Base-by-base conservation (phyloP, 2,329 filamentous ascomycete species). In the Penicillium freii region DNA sequence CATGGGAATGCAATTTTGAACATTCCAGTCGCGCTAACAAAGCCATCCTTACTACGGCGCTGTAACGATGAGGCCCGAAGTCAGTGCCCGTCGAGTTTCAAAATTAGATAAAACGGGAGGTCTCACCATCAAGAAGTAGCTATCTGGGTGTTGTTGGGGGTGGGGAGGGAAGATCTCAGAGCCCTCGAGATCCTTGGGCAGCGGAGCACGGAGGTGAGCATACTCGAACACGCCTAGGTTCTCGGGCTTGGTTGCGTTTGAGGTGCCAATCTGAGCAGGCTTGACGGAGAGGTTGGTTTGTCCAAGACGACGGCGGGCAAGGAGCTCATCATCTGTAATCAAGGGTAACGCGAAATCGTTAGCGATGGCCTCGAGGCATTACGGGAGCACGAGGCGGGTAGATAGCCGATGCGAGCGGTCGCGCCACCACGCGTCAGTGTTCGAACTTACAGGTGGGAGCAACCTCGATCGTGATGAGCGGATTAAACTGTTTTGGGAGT, bases 111-210 rank as follows among this genome's bases (percentile, higher is more conserved):
- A 33, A 17, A 31, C 31, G 19, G 39, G n/a, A 7, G 19, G 39
- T 66, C 81, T 75, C 80, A 87, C 85, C 85, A 99, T 99, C 67
- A 99, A 80, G 75, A 97, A 99, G 78, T 99, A 99, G 66, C 91
- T 94, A 73, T 91, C 91, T 5, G 94, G 93, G 59, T 80, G 83
- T 62, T 80, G 75, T 60, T 80, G 74, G 54, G 82, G 78, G 10
- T 87, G 87, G 58, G 87, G 88, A 69, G 90, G 88, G 80, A 97
- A 97, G 69, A 99, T 95, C 71, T 94, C 94, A 6, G 92, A 96
- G 29, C 83, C 83, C 60, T 87, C 85, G 66, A 97, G 87, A 63
- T 94, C 92, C 76, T 92, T 94, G 49, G 94, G 94, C 46, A 99
- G 80, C 15, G 94, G 93, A 59, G 92, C 93, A 70, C 93, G 89